Evolutionary conservation across 108 stramenopile species (phyloP).

Genomic region (Schizochytrium sp.): DNA sequence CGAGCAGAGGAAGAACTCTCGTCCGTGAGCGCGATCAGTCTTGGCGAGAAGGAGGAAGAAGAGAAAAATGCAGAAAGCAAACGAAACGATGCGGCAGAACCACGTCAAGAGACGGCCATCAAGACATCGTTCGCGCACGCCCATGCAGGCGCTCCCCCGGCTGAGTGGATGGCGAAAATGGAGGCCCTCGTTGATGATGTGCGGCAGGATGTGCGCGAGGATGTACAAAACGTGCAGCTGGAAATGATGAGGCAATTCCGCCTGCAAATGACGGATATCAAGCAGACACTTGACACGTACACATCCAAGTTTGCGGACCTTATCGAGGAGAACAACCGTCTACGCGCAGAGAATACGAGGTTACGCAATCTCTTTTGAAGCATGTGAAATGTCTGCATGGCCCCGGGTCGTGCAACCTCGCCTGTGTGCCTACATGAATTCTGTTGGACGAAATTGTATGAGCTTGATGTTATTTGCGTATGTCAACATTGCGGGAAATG

Average conservation of each 20-base stretch:
- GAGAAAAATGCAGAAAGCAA: no score
- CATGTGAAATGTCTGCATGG: no score
- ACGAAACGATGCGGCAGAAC: no score
- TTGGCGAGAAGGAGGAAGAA: no score
- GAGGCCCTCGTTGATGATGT: not conserved
- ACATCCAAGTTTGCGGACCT: not conserved
- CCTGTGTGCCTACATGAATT: no score
- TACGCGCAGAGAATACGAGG: not conserved
- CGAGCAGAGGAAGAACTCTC: no score
- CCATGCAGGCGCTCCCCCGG: not conserved
- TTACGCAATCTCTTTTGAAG: not conserved
- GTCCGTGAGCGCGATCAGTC: no score
- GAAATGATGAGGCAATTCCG: constrained; percentile 17
- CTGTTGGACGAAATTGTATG: no score
- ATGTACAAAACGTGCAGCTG: constrained; percentile 1
- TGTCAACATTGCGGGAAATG: not conserved
- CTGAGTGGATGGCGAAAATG: not conserved
- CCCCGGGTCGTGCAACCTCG: no score
- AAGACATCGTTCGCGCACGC: not conserved
- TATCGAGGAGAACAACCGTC: not conserved
- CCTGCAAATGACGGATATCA: not conserved
- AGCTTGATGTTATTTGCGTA: no score
- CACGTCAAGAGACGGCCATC: no score
- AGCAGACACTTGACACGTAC: not conserved
- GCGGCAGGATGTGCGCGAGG: not conserved